phyloP scores from a whole-genome alignment of 1,139 yeast genomes.

The Blastobotrys indianensis region DNA sequence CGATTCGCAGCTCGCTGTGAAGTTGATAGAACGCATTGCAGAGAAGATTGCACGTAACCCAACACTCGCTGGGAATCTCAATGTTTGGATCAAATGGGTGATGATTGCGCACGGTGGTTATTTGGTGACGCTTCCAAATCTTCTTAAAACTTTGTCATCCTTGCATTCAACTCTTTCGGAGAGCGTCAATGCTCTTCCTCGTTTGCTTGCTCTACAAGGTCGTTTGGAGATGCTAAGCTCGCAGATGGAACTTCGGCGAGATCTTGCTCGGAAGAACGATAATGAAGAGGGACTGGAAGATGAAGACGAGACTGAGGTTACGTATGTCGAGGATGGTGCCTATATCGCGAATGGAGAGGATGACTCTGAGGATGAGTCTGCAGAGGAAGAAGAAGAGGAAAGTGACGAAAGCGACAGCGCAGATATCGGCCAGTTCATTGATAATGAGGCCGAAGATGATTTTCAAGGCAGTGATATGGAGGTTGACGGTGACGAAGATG shows the following conservation, averaged over 20 bases:
- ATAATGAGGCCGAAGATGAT: conserved; percentile 25
- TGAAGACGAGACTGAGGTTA: conserved; percentile 40
- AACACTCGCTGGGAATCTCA: conserved; percentile 65
- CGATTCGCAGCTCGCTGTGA: conserved; percentile 67
- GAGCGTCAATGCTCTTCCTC: conserved; percentile 70
- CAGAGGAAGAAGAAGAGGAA: conserved; percentile 34
- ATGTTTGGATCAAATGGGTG: conserved; percentile 91
- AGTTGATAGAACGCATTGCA: conserved; percentile 72
- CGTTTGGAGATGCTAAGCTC: conserved; percentile 66
- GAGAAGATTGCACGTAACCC: conserved; percentile 72
- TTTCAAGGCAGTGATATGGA: conserved; percentile 25
- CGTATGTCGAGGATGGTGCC: conserved; percentile 49
- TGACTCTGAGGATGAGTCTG: conserved; percentile 38
- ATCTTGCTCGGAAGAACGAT: conserved; percentile 38
- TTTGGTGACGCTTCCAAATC: conserved; percentile 62
- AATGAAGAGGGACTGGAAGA: conserved; percentile 28
- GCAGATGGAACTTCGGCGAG: conserved; percentile 62
- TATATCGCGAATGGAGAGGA: conserved; percentile 41
- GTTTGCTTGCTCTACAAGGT: conserved; percentile 77
- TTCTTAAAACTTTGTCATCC: conserved; percentile 61
- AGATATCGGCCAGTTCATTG: conserved; percentile 18
- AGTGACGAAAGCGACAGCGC: conserved; percentile 32
- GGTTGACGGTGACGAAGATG: conserved; percentile 21
- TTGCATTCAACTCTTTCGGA: conserved; percentile 71
- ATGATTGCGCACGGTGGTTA: conserved; percentile 87